phyloP scores from a whole-genome alignment of 352 stramenopile genomes.

The Phytophthora sp. region DNA sequence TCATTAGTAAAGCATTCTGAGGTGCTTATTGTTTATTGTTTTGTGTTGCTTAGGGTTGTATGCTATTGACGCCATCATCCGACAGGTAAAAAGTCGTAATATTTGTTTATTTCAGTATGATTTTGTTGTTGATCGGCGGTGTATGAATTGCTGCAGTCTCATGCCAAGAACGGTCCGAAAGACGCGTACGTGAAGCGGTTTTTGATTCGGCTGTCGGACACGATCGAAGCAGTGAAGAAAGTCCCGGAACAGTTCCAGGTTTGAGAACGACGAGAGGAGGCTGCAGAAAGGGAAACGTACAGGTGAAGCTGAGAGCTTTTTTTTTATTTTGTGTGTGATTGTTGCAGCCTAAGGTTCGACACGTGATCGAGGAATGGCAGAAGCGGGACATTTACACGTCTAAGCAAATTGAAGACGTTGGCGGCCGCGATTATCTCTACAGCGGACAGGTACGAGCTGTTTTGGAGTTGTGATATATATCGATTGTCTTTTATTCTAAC shows the following conservation, averaged over 20 bases:
- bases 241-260: slow-evolving; percentile 72
- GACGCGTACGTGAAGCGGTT: slow-evolving; percentile 85
- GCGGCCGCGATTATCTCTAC: slow-evolving; percentile 45
- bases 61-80: slow-evolving; percentile 84
- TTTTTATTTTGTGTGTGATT: background rate
- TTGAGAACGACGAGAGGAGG: background rate
- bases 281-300: background rate
- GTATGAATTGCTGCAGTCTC: slow-evolving; percentile 43
- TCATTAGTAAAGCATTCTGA: slow-evolving; percentile 1
- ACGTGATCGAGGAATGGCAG: slow-evolving; percentile 85
- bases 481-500: background rate
- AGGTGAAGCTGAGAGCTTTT: slow-evolving; percentile 13
- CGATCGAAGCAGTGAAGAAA: slow-evolving; percentile 75
- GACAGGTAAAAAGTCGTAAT: slow-evolving; percentile 54
- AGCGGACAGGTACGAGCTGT: slow-evolving; percentile 27
- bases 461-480: background rate
- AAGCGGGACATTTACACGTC: slow-evolving; percentile 72
- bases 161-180: slow-evolving; percentile 67
- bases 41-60: slow-evolving; percentile 60
- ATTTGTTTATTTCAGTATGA: slow-evolving; percentile 5
- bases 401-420: slow-evolving; percentile 66
- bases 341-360: slow-evolving; percentile 56
- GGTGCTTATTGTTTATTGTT: slow-evolving; percentile 8
- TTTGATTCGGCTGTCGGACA: slow-evolving; percentile 70
- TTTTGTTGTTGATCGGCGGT: background rate